Percentiles rank a stretch among this genome's conserved stretches.
Evolutionary conservation across 2,329 filamentous ascomycete species (phyloP).

Genomic region (Ophiostoma triangulosporum): DNA sequence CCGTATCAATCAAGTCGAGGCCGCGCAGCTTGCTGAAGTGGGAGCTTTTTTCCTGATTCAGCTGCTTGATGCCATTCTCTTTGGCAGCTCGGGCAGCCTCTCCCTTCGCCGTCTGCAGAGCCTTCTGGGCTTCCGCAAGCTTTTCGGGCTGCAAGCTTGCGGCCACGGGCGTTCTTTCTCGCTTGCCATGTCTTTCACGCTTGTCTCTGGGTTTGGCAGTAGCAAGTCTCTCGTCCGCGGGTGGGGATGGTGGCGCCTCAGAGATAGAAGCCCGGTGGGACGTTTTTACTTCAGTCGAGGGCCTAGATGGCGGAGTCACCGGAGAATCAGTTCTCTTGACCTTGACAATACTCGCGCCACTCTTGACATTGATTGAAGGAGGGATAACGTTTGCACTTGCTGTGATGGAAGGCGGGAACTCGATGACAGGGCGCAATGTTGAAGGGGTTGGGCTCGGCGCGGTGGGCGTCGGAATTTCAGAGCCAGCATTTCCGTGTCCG

Average conservation of each 20-base stretch:
- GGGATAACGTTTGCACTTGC: background rate
- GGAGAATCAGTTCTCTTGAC: background rate
- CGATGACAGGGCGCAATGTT: conserved; percentile 18
- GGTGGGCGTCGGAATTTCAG: conserved; percentile 20
- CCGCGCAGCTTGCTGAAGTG: background rate
- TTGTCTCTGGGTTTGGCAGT: background rate
- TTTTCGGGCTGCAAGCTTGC: background rate
- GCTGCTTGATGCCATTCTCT: background rate
- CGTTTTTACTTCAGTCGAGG: background rate
- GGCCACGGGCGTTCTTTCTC: background rate
- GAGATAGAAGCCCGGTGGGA: background rate
- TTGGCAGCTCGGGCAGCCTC: background rate
- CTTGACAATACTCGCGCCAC: background rate
- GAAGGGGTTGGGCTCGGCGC: conserved; percentile 22
- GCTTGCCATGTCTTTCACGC: background rate
- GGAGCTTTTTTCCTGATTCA: background rate
- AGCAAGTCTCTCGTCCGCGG: background rate
- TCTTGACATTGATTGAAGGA: background rate
- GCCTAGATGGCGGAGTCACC: background rate
- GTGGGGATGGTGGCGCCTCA: conserved; percentile 3
- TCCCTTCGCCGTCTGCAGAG: background rate
- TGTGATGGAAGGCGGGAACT: background rate
- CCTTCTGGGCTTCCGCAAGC: background rate
- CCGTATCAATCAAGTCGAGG: background rate
- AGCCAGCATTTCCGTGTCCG: background rate